A percentile compares a stretch with the other conserved stretches of the same genome.
phyloP scores from a whole-genome alignment of 805 yeast genomes.

The Pichia kluyveri region DNA sequence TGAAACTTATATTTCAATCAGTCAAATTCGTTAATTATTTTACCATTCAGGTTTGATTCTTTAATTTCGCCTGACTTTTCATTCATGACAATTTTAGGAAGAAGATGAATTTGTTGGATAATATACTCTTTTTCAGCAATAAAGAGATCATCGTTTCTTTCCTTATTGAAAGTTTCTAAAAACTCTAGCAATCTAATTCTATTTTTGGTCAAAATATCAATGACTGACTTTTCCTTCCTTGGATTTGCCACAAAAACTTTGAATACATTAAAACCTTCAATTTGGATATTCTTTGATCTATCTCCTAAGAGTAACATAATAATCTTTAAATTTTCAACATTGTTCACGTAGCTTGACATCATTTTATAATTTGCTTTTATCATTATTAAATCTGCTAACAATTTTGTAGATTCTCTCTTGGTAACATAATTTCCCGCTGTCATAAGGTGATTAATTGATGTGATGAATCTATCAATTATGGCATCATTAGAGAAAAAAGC shows the following conservation, averaged over 20 bases:
- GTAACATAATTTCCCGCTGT: conserved; percentile 81
- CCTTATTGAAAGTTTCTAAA: conserved; percentile 55
- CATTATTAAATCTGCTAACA: conserved; percentile 64
- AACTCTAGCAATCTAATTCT: conserved; percentile 66
- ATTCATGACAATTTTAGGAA: conserved; percentile 46
- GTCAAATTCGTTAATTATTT: no score
- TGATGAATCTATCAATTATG: conserved; percentile 43
- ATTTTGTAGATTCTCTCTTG: conserved; percentile 78
- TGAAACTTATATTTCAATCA: no score
- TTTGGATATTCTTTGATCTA: conserved; percentile 79
- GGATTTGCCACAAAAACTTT: conserved; percentile 97
- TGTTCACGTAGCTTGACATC: conserved; percentile 70
- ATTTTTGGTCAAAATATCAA: conserved; percentile 78
- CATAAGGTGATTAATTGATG: conserved; percentile 58
- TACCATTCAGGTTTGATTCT: not conserved
- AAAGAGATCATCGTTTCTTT: conserved; percentile 48
- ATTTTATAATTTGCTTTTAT: conserved; percentile 61
- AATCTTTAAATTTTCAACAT: conserved; percentile 74
- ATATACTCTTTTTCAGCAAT: conserved; percentile 77
- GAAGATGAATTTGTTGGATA: conserved; percentile 58
- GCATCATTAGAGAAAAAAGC: conserved; percentile 55
- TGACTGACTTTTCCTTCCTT: conserved; percentile 66
- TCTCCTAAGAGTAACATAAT: conserved; percentile 83
- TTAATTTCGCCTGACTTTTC: not conserved
- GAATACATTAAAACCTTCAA: conserved; percentile 88